phyloP scores from a whole-genome alignment of 2,329 filamentous ascomycete genomes.

The Hypoxylon sp. region DNA sequence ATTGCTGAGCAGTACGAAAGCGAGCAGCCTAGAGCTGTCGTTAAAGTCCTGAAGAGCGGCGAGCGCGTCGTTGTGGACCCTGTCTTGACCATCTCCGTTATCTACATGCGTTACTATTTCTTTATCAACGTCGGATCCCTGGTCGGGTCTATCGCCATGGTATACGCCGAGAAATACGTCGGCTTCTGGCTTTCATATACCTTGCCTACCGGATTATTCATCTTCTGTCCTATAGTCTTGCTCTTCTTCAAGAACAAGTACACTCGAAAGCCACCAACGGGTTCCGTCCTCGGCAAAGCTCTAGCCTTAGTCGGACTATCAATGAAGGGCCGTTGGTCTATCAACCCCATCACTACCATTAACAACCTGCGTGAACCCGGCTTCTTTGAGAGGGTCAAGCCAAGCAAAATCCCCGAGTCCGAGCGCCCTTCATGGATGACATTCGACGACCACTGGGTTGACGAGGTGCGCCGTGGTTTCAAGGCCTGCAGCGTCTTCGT shows the following conservation, averaged over 20 bases:
- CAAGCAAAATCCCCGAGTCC: constrained; percentile 68
- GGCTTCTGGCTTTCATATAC: constrained; percentile 81
- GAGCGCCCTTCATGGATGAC: constrained; percentile 79
- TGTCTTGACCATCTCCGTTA: constrained; percentile 66
- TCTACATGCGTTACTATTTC: constrained; percentile 76
- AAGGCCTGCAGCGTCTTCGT: constrained; percentile 78
- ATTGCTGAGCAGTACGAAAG: constrained; percentile 69
- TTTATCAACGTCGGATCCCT: constrained; percentile 77
- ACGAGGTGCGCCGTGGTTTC: constrained; percentile 78
- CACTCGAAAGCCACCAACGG: constrained; percentile 71
- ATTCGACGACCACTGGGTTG: constrained; percentile 86
- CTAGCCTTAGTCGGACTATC: constrained; percentile 70
- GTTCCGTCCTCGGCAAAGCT: constrained; percentile 78
- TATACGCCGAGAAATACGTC: constrained; percentile 80
- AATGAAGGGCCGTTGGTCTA: constrained; percentile 72
- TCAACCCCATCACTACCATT: constrained; percentile 64
- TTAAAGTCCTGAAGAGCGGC: constrained; percentile 63
- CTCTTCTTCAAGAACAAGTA: constrained; percentile 72
- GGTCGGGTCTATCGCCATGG: constrained; percentile 73
- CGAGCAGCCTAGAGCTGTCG: constrained; percentile 61
- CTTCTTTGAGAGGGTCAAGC: constrained; percentile 78
- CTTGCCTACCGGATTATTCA: constrained; percentile 75
- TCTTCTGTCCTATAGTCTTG: constrained; percentile 71
- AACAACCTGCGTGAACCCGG: constrained; percentile 55
- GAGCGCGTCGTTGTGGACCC: constrained; percentile 72